Conservation (phyloP, 768 basidiomycete genomes). For the Kockovaella imperatae region DNA sequence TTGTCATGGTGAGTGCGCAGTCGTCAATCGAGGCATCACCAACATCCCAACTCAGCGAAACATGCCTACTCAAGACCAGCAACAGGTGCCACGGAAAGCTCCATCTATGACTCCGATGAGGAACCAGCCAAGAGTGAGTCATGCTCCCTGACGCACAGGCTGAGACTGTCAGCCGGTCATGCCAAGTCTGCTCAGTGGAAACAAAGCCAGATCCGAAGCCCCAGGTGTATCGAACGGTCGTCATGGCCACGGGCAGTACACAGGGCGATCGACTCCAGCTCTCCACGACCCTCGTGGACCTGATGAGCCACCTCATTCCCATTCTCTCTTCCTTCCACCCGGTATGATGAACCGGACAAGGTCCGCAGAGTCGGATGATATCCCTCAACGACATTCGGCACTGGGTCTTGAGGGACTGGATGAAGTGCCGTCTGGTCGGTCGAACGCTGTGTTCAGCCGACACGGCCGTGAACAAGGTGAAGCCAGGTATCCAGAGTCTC, state of each 20-base stretch:
- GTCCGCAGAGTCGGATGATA: conserved; percentile 8
- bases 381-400: neutral
- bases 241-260: no score
- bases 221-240: no score
- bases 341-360: conserved; percentile 23
- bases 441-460: no score
- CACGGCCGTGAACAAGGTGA: no score
- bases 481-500: no score
- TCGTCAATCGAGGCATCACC: no score
- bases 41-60: conserved; percentile 5
- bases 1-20: conserved; percentile 3
- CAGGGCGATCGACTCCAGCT: neutral
- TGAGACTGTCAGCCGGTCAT: conserved; percentile 17
- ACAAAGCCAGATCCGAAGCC: conserved; percentile 21
- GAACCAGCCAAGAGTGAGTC: conserved; percentile 4
- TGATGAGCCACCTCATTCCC: conserved; percentile 4
- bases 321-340: conserved; percentile 25
- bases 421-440: no score
- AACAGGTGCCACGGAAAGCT: neutral
- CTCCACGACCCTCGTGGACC: conserved; percentile 5
- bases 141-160: neutral
- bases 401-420: neutral
- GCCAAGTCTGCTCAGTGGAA: conserved; percentile 25
- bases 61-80: conserved; percentile 3
- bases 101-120: conserved; percentile 11